Evolutionary conservation across 306 rosid genomes (phyloP), one percentile per base, ranked within the genome.

Genomic region (Pyrus bretschneideri): DNA sequence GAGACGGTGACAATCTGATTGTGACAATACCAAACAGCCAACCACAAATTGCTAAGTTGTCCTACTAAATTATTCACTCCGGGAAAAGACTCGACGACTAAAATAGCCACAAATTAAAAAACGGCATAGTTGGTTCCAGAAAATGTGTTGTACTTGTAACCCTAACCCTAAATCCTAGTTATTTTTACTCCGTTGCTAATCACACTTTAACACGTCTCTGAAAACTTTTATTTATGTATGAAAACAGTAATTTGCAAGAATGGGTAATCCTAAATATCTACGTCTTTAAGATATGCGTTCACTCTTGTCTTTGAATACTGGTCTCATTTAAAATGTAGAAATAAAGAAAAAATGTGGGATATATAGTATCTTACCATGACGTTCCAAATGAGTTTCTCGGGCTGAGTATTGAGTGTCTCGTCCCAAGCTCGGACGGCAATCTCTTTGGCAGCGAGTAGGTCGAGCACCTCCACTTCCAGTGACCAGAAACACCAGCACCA

Each of bases 401-500:
- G 98, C 21, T 93, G 98, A 44, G 96, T 93, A 76, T 91, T 91
- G 73, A 67, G 92, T 64, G 96, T 82, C 78, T 89, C 87, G 33
- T 93, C 98, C 98, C 98, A 91, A 17, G 97, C 93, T 10, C 98
- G 87, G 2, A 91, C 98, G 0, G 96, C 96, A 10, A 93, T 82
- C 63, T 89, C 96, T 65, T 87, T 93, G 52, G 90, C 89, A 3
- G 76, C 88, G 11, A 93, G 70, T 2, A 93, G 69, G 78, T 87
- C 85, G 33, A 88, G 76, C 30, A 93, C 89, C 73, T 91, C 94
- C 5, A 91, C 88, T 60, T 91, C 98, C 74, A 93, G 70, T 1
- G 87, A 88, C 98, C 98, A 93, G 76, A 93, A 91, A 72, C 98
- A 91, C 98, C 98, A 91, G 77, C 98, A 93, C 97, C 97, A 93